Evolutionary conservation across 257 asterid species (phyloP).

Genomic region (Solanum sparsipilum): DNA sequence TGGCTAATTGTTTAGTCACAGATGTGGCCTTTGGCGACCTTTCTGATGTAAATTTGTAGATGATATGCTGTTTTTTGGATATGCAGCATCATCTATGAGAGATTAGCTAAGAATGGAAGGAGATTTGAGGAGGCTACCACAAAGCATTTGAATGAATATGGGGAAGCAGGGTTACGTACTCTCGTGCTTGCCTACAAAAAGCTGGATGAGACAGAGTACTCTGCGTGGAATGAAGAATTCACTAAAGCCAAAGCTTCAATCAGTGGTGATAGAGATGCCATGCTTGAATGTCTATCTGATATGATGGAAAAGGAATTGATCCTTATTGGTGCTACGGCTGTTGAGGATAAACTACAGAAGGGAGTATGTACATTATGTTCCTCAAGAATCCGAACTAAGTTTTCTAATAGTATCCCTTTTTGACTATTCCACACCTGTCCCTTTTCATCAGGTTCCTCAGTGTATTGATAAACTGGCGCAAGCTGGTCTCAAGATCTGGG

Average conservation of each 20-base stretch:
- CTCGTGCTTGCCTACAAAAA: slow-evolving; percentile 88
- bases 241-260: slow-evolving; percentile 68
- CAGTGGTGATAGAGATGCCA: slow-evolving; percentile 68
- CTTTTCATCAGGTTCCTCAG: slow-evolving; percentile 75
- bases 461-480: slow-evolving; percentile 97
- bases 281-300: slow-evolving; percentile 79
- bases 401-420: neutral
- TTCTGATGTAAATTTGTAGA: neutral
- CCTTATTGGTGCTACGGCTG: slow-evolving; percentile 98
- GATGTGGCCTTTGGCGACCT: neutral
- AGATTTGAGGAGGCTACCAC: slow-evolving; percentile 63
- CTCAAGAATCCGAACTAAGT: neutral
- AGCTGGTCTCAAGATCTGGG: slow-evolving; percentile 99
- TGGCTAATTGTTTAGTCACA: neutral
- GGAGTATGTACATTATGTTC: slow-evolving; percentile 47
- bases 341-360: slow-evolving; percentile 96
- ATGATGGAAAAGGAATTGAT: slow-evolving; percentile 81
- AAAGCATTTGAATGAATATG: slow-evolving; percentile 81
- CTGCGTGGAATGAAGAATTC: slow-evolving; percentile 87
- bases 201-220: slow-evolving; percentile 66
- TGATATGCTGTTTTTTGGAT: slow-evolving; percentile 9
- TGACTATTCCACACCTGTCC: neutral
- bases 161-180: slow-evolving; percentile 92
- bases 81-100: slow-evolving; percentile 89
- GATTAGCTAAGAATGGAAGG: slow-evolving; percentile 66